Evolutionary conservation across 768 basidiomycete species (phyloP), one percentile per base, ranked within the genome.

Genomic region (Xerocomellus amylosporus): DNA sequence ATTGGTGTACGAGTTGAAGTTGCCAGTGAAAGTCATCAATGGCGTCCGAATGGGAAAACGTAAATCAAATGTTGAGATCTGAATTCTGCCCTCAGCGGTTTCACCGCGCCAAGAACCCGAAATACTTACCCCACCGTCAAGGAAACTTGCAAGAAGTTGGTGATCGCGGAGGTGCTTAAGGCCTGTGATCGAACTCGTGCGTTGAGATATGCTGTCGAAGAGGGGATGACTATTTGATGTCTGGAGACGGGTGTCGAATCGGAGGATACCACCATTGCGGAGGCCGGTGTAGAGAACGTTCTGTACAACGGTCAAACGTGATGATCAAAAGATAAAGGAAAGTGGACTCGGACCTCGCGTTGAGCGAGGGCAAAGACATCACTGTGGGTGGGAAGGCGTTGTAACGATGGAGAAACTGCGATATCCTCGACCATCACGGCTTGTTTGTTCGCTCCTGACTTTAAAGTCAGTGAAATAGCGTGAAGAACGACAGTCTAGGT

Each of bases 281-380:
- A 79, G 72, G 13, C 85, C 85, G 0, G 83, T 70, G 55, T 82
- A 83, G 17, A 86, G 67, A 6, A 77, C 60, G 46, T 75, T 69
- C 84, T 86, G 56, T 9, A 36, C 52, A 30, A 48, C 55, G 2
- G 31, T 60, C 39, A 39, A 8, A 30, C 15, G 13, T 0, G 43
- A 40, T 6, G 53, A 24, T 28, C 5, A 15, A 30, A 19, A 22
- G 20, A 26, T 8, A 12, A 20, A 24, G 22, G 24, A 17, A 24
- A 9, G 26, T 0, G 8, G 37, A 31, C 9, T 62, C 74, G 6
- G 39, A 86, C 86, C 47, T 77, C 69, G 44, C 74, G 65, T 60
- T 83, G 83, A 44, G 74, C 65, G n/a, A 87, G 69, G 3, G 86
- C 68, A 58, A 89, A 81, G 0, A 87, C 82, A 60, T 88, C 86